Evolutionary conservation across 176 grass and related monocot genomes (phyloP), one percentile per base, ranked within the genome.

Genomic region (Aegilops speltoides): DNA sequence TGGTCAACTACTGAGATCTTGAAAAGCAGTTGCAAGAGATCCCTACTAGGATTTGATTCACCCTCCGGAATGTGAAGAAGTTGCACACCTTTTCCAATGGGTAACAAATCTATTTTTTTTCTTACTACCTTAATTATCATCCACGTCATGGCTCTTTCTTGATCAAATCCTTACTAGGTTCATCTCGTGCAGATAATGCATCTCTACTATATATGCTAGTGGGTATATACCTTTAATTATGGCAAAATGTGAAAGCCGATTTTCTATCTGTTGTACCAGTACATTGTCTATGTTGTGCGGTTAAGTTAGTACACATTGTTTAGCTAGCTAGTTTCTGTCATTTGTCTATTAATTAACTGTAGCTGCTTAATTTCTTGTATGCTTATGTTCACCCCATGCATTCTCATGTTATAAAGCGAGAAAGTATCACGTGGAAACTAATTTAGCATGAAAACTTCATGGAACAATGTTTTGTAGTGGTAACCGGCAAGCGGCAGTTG

Each of bases 1-100:
- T 88, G 24, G 79, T 88, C 0, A 75, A 90, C 78, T 79, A 86
- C 76, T 72, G 83, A 31, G 61, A 83, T 86, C 88, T 88, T 76
- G 59, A 88, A 29, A 82, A 83, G 69, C 17, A 90, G 29, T 28
- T 86, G 31, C 73, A 93, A 20, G 79, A 40, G 8, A 2, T 40
- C 38, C 38, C 38, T 10, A 40, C 38, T 40, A 90, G 92, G 76
- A 93, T 93, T 76, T 88, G 86, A 17, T 90, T 90, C 65, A 90
- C 34, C 80, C 68, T 64, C 46, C 86, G 43, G 88, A 88, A 72
- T 90, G 88, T 86, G 52, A 88, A 90, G 61, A 87, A 83, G 86
- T 88, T 70, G 83, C 31, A 86, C 45, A 65, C 77, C 38, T 93
- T 83, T 88, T 88, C 88, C 13, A 77, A 20, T 6, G 88, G 88